Base-by-base conservation (phyloP, 768 basidiomycete species). In the Mrakia blollopis region DNA sequence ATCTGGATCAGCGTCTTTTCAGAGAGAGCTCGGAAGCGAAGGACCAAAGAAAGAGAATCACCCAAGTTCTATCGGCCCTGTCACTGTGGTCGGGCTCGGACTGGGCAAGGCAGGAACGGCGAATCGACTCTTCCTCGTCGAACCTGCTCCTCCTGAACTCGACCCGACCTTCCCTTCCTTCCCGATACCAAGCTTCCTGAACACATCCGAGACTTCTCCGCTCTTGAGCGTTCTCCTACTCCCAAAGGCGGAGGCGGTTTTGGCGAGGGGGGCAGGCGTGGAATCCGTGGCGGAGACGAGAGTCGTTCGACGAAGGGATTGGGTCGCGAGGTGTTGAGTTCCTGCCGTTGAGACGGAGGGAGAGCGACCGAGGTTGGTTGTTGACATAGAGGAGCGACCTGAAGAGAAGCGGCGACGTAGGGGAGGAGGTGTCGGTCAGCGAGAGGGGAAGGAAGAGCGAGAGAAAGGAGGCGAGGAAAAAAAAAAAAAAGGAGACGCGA, bases 111-210 rank as follows among this genome's bases (percentile, higher is more conserved):
- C 47, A 50, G 47, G 47, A 4, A 50, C 47, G 5, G 47, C 47
- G 18, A 50, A 50, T 7, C 47, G 47, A 50, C 47, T 50, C 47
- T 50, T 50, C 47, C 47, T 39, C 65, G 65, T n/a, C 35, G 30
- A 63, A 2, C 57, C 57, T 28, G 13, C 57, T n/a, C 25, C 57
- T 57, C 57, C 57, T 57, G 9, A 25, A 7, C 18, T 50, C 57
- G 39, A 63, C 62, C 30, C 65, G 8, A 39, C 14, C 37, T 25
- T 39, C 37, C 65, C 65, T 1, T 68, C 65, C 70, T 72, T 60
- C 47, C 70, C 70, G 9, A 72, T 72, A 3, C 70, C 70, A 50
- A 72, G 70, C 28, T 72, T 72, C 23, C 54, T 37, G 50, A 72
- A 72, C 47, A 72, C 70, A 28, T 72, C 54, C 54, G 54, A 72